phyloP scores from a whole-genome alignment of 1,284 basidiomycete species.

The Ganoderma leucocontextum region DNA sequence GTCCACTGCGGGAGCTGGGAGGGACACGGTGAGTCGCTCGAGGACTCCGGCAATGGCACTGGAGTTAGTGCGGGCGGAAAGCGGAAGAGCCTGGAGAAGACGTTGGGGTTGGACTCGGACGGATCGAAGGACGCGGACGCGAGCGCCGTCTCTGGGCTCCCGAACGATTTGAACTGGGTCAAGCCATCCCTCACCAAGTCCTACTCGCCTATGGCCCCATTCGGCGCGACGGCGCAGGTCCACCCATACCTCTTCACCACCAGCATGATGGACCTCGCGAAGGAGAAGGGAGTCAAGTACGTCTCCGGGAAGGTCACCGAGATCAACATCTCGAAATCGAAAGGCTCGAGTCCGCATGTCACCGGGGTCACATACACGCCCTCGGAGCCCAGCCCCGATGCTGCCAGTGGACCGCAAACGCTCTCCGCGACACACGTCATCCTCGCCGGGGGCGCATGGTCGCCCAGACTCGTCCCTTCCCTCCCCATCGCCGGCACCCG shows the following conservation, averaged over 20 bases:
- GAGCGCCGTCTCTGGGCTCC: conserved; percentile 48
- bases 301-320: conserved; percentile 53
- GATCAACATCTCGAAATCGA: conserved; percentile 45
- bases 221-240: conserved; percentile 78
- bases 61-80: conserved; percentile 42
- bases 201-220: conserved; percentile 68
- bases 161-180: conserved; percentile 71
- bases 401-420: conserved; percentile 34
- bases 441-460: conserved; percentile 90
- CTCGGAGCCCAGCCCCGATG: conserved; percentile 40
- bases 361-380: conserved; percentile 59
- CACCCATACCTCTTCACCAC: conserved; percentile 84
- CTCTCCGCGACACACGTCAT: conserved; percentile 73
- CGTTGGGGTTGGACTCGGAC: conserved; percentile 52
- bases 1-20: conserved; percentile 74
- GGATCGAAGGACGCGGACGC: conserved; percentile 27
- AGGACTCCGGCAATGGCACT: conserved; percentile 37
- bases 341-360: conserved; percentile 47
- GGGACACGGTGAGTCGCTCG: conserved; percentile 54
- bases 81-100: conserved; percentile 64
- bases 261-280: conserved; percentile 76
- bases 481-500: conserved; percentile 68
- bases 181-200: conserved; percentile 63
- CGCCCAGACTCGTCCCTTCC: conserved; percentile 59
- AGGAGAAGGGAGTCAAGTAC: conserved; percentile 58